phyloP scores from a whole-genome alignment of 192 early-diverging fungal species.

The Coemansia sp. region DNA sequence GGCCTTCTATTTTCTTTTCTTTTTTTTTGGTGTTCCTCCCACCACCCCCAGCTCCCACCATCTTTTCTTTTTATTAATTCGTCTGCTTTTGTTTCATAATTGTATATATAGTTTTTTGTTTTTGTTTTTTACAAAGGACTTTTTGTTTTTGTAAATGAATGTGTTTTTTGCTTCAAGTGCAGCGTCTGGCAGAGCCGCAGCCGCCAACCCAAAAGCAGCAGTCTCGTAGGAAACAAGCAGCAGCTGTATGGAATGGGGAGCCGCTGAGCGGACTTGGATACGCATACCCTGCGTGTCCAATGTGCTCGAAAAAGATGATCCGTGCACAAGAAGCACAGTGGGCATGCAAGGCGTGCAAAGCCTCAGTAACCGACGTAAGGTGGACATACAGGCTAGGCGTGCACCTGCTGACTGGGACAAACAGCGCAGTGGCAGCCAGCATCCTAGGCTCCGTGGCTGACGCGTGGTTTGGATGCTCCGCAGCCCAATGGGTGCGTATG shows the following conservation, averaged over 20 bases:
- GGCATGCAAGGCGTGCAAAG: slow-evolving; percentile 18
- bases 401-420: not conserved
- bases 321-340: not conserved
- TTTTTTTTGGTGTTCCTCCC: too few species aligned
- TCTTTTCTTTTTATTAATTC: not conserved
- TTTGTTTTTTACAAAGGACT: not conserved
- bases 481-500: slow-evolving; percentile 29
- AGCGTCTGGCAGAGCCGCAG: not conserved
- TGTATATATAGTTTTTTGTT: too few species aligned
- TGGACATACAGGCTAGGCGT: slow-evolving; percentile 32
- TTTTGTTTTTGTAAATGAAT: not conserved
- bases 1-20: not conserved
- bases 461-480: slow-evolving; percentile 33
- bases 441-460: slow-evolving; percentile 22
- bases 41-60: too few species aligned
- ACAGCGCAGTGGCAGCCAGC: slow-evolving; percentile 2
- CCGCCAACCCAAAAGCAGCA: not conserved
- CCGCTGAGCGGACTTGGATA: slow-evolving; percentile 17
- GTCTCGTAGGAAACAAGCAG: not conserved
- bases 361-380: not conserved
- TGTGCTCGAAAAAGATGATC: slow-evolving; percentile 17
- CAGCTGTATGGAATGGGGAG: not conserved
- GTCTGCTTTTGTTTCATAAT: not conserved
- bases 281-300: slow-evolving; percentile 24
- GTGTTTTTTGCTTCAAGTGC: not conserved